phyloP scores from a whole-genome alignment of 208 protist species.

The Naegleria fowleri region DNA sequence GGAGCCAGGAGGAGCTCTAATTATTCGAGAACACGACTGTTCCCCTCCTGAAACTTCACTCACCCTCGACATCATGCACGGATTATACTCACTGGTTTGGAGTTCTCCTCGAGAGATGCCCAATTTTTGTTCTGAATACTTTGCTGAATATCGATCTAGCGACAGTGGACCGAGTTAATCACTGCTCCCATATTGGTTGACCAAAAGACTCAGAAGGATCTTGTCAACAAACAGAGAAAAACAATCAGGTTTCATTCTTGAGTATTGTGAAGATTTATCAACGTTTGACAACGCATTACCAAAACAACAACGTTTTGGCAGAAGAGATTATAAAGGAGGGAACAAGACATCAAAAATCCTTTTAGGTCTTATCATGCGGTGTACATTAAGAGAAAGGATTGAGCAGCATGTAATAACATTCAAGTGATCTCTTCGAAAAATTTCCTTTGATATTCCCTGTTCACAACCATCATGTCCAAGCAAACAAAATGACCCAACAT shows the following conservation, averaged over 20 bases:
- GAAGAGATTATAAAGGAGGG: not conserved
- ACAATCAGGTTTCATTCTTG: not conserved
- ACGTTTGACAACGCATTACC: not conserved
- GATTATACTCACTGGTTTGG: constrained; percentile 9
- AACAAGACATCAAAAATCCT: not conserved
- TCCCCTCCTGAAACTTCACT: not conserved
- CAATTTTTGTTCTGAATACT: constrained; percentile 25
- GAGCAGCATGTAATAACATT: no score
- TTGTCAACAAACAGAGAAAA: not conserved
- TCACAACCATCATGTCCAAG: no score
- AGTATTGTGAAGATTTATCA: not conserved
- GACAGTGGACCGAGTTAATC: not conserved
- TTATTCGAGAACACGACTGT: constrained; percentile 26
- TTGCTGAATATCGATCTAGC: constrained; percentile 6
- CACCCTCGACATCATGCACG: not conserved
- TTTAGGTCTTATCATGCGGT: not conserved
- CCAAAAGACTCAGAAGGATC: no score
- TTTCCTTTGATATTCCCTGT: no score
- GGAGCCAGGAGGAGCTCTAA: not conserved
- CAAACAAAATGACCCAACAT: no score
- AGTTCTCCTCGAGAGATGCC: not conserved
- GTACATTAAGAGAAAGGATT: not conserved
- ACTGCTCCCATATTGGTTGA: not conserved
- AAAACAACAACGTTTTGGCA: not conserved
- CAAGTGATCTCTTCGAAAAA: no score